Conservation (phyloP, 257 asterid species). For the Salvia rosmarinus region DNA sequence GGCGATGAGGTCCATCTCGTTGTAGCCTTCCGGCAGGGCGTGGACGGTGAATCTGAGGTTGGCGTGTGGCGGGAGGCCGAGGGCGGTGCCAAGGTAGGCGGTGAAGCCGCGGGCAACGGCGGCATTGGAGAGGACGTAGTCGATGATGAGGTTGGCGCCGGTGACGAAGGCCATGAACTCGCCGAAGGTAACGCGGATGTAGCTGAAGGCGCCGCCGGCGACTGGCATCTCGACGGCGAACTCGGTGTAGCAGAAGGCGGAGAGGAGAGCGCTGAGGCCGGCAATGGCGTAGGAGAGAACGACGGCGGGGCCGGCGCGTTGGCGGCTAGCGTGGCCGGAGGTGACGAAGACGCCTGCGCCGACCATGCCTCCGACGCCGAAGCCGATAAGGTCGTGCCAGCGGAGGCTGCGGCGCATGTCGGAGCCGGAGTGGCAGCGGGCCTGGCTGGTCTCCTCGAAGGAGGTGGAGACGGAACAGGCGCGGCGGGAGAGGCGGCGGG, state of each 20-base stretch:
- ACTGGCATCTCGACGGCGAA: constrained; percentile 98
- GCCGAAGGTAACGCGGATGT: constrained; percentile 90
- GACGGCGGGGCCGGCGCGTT: constrained; percentile 86
- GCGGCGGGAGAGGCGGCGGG: constrained; percentile 62
- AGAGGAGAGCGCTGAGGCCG: constrained; percentile 90
- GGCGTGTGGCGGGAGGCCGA: constrained; percentile 54
- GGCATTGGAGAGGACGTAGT: constrained; percentile 91
- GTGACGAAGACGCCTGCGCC: constrained; percentile 98
- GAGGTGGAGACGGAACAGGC: constrained; percentile 73
- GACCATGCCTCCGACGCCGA: constrained; percentile 97
- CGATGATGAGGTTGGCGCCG: constrained; percentile 80
- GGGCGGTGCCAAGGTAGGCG: constrained; percentile 67
- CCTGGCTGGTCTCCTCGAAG: constrained; percentile 55
- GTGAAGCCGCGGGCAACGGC: constrained; percentile 97
- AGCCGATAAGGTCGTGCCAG: constrained; percentile 80
- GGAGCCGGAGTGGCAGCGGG: constrained; percentile 64
- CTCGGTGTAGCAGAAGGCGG: constrained; percentile 96
- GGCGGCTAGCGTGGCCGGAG: constrained; percentile 67
- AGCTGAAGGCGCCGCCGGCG: constrained; percentile 98
- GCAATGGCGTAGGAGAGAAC: constrained; percentile 92
- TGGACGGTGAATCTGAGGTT: constrained; percentile 55
- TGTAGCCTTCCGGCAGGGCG: constrained; percentile 71
- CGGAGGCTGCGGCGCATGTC: constrained; percentile 66
- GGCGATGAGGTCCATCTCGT: constrained; percentile 77
- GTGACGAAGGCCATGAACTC: constrained; percentile 86